Base-by-base conservation (phyloP, 192 early-diverging fungal genomes). In the Linnemannia zychae region DNA sequence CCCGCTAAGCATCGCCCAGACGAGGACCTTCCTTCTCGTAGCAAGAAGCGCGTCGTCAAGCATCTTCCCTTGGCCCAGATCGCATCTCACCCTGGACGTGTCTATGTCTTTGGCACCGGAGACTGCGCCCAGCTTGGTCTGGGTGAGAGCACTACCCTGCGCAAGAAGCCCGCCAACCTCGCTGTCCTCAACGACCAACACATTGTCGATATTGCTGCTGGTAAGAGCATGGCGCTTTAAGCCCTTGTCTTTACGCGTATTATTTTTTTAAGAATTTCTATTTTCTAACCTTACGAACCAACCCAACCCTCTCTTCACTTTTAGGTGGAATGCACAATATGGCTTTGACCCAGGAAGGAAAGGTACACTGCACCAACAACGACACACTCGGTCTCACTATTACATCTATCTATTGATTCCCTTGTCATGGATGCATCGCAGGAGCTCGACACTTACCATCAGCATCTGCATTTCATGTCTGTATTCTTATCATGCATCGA, bases 71-170 rank as follows among this genome's bases (percentile, higher is more conserved):
- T 49, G 2, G 67, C 28, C 52, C 20, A 18, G 17, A 87, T 81
- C 18, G 73, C 76, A 63, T 31, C 57, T 33, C 57, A 33, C 11
- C 84, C 88, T 13, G 95, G 95, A 24, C 78, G 89, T 4, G 96
- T 96, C 37, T 95, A 94, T 81, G 96, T 96, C 66, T 93, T 97
- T 83, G 98, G 98, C 36, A 94, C 91, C 37, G 96, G 97, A 63
- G 97, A 98, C 81, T 95, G 95, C 67, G 97, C 95, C 24, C 96
- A 99, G 89, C 91, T 99, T 49, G 98, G 98, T 40, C 90, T 98
- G 33, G 96, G 97, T n/a, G 94, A 94, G 46, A 95, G 95, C 74
- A 92, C 92, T 86, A 74, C 94, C 11, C 92, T 95, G 86, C 95
- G 96, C 87, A 94, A 95, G 81, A 94, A 93, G 85, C 95, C 95